A percentile compares a stretch with the other conserved stretches of the same genome.
phyloP scores from a whole-genome alignment of 495 filamentous ascomycete species.

The Trichoderma orchidacearum region DNA sequence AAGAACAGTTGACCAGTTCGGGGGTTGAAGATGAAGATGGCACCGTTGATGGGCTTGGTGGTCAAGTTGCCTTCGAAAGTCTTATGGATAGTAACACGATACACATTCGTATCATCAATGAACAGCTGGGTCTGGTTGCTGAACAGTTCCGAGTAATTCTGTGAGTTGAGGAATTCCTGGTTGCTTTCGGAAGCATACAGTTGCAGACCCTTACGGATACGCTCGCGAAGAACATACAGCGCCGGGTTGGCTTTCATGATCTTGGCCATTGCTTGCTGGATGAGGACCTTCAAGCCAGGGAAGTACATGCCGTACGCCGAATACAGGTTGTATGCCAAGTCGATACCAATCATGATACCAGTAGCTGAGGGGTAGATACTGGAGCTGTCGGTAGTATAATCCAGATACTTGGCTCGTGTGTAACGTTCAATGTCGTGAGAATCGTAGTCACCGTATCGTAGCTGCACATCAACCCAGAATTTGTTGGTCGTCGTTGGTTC shows the following conservation, averaged over 20 bases:
- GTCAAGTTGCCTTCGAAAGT: constrained; percentile 99
- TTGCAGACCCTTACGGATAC: constrained; percentile 97
- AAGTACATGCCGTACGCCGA: constrained; percentile 98
- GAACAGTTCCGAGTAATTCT: constrained; percentile 99
- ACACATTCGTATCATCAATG: constrained; percentile 99
- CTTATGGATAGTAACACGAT: constrained; percentile 99
- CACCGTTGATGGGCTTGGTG: constrained; percentile 98
- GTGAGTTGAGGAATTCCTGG: constrained; percentile 98
- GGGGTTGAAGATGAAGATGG: constrained; percentile 99
- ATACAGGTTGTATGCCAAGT: constrained; percentile 96
- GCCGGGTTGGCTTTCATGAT: constrained; percentile 99
- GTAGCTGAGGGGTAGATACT: constrained; percentile 98
- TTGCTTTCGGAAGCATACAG: constrained; percentile 98
- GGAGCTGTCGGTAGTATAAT: constrained; percentile 98
- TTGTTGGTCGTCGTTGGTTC: constrained; percentile 95
- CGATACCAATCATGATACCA: constrained; percentile 95
- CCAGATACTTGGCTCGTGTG: constrained; percentile 93
- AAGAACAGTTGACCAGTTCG: constrained; percentile 95
- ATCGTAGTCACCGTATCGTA: constrained; percentile 98
- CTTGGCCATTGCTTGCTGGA: constrained; percentile 98
- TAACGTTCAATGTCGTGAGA: constrained; percentile 98
- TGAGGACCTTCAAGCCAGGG: constrained; percentile 88
- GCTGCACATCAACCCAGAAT: constrained; percentile 98
- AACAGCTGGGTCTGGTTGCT: constrained; percentile 98
- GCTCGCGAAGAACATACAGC: constrained; percentile 89